A percentile compares a stretch with the other conserved stretches of the same genome.
phyloP scores from a whole-genome alignment of 495 filamentous ascomycete genomes.

The Stereocaulon alpinum region DNA sequence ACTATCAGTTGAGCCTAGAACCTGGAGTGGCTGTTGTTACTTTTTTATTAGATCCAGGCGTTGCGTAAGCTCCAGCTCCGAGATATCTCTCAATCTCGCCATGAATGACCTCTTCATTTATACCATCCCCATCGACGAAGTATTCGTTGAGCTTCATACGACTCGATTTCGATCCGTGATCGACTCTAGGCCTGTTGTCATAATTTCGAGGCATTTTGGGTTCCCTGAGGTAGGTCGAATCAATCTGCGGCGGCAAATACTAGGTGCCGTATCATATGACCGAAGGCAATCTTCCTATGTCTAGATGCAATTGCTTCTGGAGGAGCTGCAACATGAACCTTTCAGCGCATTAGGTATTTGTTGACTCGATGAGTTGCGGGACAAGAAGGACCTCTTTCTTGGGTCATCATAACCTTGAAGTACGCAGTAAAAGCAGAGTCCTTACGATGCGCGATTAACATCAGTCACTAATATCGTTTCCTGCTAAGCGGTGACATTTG shows the following conservation, averaged over 20 bases:
- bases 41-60: background rate
- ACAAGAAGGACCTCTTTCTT: background rate
- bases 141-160: background rate
- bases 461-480: background rate
- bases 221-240: background rate
- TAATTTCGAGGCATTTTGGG: background rate
- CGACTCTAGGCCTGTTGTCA: background rate
- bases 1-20: background rate
- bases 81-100: background rate
- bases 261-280: background rate
- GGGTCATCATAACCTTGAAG: background rate
- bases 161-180: background rate
- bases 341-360: background rate
- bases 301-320: too few species aligned
- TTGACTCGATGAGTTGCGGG: background rate
- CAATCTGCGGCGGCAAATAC: background rate
- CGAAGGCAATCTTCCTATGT: background rate
- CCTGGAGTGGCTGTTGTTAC: background rate
- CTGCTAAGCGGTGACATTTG: constrained; percentile 3
- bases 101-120: background rate
- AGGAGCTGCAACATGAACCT: too few species aligned
- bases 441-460: background rate
- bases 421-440: background rate
- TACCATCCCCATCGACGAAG: background rate
- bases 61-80: background rate